phyloP scores from a whole-genome alignment of 2,329 filamentous ascomycete genomes.

The Orbilia javanica region DNA sequence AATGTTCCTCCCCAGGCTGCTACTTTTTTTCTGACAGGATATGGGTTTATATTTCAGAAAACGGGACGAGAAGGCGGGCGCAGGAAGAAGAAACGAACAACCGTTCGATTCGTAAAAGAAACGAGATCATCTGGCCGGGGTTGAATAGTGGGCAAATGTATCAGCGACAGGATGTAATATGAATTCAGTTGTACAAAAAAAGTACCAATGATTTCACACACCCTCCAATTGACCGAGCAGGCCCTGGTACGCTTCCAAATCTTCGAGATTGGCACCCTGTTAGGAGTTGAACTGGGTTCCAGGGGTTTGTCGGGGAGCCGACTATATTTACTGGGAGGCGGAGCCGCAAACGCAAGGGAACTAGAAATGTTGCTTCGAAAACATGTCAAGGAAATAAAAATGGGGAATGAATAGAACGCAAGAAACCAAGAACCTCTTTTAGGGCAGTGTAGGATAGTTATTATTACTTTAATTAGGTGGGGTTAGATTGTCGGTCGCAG shows the following conservation, averaged over 20 bases:
- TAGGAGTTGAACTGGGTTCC: conserved; percentile 17
- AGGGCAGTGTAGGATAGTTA: conserved; percentile 29
- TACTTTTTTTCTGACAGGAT: conserved; percentile 45
- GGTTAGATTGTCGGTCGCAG: conserved; percentile 29
- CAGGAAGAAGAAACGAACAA: conserved; percentile 9
- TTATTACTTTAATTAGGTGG: conserved; percentile 22
- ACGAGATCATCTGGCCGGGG: conserved; percentile 24
- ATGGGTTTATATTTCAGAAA: conserved; percentile 41
- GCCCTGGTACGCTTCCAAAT: conserved; percentile 46
- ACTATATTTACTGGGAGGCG: conserved; percentile 57
- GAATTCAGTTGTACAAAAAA: conserved; percentile 14
- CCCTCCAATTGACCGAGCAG: not conserved
- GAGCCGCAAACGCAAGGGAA: conserved; percentile 44
- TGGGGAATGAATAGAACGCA: conserved; percentile 20
- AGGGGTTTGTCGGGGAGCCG: conserved; percentile 1
- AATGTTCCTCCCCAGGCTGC: conserved; percentile 34
- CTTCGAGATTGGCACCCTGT: conserved; percentile 32
- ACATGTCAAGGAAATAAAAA: not conserved
- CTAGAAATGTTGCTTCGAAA: conserved; percentile 12
- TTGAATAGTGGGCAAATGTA: not conserved
- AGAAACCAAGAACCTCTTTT: conserved; percentile 5
- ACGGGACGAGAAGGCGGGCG: conserved; percentile 5
- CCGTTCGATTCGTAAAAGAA: conserved; percentile 16
- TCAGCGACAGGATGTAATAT: conserved; percentile 1
- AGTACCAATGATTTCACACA: conserved; percentile 39